A percentile compares a stretch with the other conserved stretches of the same genome.
These are phyloP conservation scores for Neoconidiobolus thromboides DNA, from an alignment of 371 early-diverging fungal genomes.

Conservation along the genomic window DNA sequence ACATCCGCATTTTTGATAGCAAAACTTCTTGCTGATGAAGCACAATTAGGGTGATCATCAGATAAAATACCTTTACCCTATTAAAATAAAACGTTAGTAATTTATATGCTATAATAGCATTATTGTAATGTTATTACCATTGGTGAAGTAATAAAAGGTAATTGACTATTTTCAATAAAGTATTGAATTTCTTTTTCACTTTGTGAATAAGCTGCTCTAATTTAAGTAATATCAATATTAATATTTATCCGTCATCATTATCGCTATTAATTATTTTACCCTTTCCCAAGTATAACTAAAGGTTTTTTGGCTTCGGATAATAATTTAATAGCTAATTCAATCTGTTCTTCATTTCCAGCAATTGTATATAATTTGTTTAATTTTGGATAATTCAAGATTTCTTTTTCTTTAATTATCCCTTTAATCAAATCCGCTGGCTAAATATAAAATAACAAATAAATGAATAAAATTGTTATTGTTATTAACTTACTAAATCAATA, in stretches of 20 bases:
- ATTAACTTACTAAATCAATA: constrained; percentile 27
- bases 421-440: constrained; percentile 49
- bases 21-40: constrained; percentile 44
- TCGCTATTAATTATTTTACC: constrained; percentile 14
- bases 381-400: constrained; percentile 6
- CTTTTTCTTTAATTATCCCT: constrained; percentile 8
- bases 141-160: constrained; percentile 61
- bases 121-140: constrained; percentile 19
- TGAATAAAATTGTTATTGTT: neutral
- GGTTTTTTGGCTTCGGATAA: constrained; percentile 31
- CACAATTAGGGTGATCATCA: constrained; percentile 39
- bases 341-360: neutral
- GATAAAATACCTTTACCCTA: constrained; percentile 48
- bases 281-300: constrained; percentile 57
- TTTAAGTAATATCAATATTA: neutral
- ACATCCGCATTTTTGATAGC: constrained; percentile 52
- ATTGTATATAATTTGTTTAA: neutral
- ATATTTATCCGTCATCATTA: neutral
- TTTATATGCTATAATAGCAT: neutral
- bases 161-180: constrained; percentile 28
- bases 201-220: constrained; percentile 39
- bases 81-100: neutral
- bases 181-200: constrained; percentile 35
- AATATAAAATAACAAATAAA: neutral
- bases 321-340: constrained; percentile 12